Evolutionary conservation across 1,284 basidiomycete species (phyloP).

Genomic region (Ustanciosporium gigantosporum): DNA sequence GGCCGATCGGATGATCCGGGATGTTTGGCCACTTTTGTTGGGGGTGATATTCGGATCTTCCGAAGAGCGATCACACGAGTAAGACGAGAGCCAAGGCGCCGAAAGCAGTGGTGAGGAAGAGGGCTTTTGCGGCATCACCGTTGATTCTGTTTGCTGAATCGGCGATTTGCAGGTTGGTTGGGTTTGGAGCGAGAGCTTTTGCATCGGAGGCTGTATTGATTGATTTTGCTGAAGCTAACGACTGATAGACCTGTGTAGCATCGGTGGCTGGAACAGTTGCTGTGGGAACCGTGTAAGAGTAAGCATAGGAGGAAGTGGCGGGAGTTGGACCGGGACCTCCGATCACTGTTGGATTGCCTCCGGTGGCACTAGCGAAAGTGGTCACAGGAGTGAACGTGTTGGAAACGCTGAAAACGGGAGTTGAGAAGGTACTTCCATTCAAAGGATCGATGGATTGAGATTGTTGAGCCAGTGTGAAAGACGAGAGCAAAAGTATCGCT

Average conservation of each 20-base stretch:
- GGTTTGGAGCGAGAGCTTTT: conserved; percentile 14
- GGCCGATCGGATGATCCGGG: no score
- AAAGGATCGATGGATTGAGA: conserved; percentile 24
- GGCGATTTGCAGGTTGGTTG: conserved; percentile 25
- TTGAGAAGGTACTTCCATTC: conserved; percentile 32
- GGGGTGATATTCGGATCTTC: no score
- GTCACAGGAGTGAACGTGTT: conserved; percentile 42
- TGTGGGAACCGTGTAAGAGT: conserved; percentile 34
- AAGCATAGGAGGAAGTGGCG: conserved; percentile 25
- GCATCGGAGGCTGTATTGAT: conserved; percentile 17
- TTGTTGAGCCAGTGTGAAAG: background rate
- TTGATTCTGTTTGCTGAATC: conserved; percentile 6
- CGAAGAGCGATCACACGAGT: no score
- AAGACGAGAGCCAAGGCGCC: no score
- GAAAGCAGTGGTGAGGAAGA: conserved; percentile 15
- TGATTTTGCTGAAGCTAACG: conserved; percentile 5
- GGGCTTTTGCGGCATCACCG: conserved; percentile 14
- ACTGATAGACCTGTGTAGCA: conserved; percentile 16
- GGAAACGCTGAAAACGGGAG: conserved; percentile 17
- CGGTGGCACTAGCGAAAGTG: conserved; percentile 26
- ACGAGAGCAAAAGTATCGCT: background rate
- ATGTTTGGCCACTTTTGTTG: no score
- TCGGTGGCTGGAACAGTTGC: conserved; percentile 18
- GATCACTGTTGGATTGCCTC: conserved; percentile 33
- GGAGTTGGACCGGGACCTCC: conserved; percentile 42